Evolutionary conservation across 2,329 filamentous ascomycete species (phyloP), one percentile per base, ranked within the genome.

Genomic region (Xenosphaeropsis pyriputrescens): DNA sequence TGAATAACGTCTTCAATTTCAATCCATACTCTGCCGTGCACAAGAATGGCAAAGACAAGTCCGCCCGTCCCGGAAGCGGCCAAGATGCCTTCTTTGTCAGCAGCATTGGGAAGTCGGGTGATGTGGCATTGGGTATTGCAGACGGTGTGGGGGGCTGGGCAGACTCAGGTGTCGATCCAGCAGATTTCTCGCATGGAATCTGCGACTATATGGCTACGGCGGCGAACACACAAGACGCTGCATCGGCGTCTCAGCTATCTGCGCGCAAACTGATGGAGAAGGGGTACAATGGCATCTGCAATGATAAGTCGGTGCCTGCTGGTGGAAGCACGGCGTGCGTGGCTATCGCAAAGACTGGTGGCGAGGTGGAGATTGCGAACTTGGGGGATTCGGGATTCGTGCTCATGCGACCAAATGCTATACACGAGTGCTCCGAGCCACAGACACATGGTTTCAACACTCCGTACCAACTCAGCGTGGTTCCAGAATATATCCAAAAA

Each of bases 391-490:
- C 86, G 18, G 91, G 91, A 22, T 96, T 88, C 56, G 70, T 96
- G 39, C 80, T 93, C 43, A 67, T 96, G 42, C 77, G 86, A 12
- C 72, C 85, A 18, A 93, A 89, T 47, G 85, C 82, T 12, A 83
- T 98, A 22, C 80, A 91, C 56, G 73, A 80, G 39, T 79, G 77
- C 53, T 93, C 86, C 2, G 72, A 78, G 35, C 81, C 85, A 17
- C 91, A 98, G 59, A 95, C 86, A 1, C 91, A 98, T 57, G 86
- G 80, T 32, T 98, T 98, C 70, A 98, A 98, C 59, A 96, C 91
- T 0, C 91, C 91, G 0, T 98, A 84, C 54, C 91, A 98, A 58
- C 72, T 98, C 31, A 89, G 85, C 38, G 77, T 94, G 38, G 79
- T 95, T 6, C 89, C 91, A 1, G 73, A 80, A 3, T 75, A 72